These are phyloP conservation scores for Fagus crenata DNA, from an alignment of 306 rosid species.

Conservation along the genomic window DNA sequence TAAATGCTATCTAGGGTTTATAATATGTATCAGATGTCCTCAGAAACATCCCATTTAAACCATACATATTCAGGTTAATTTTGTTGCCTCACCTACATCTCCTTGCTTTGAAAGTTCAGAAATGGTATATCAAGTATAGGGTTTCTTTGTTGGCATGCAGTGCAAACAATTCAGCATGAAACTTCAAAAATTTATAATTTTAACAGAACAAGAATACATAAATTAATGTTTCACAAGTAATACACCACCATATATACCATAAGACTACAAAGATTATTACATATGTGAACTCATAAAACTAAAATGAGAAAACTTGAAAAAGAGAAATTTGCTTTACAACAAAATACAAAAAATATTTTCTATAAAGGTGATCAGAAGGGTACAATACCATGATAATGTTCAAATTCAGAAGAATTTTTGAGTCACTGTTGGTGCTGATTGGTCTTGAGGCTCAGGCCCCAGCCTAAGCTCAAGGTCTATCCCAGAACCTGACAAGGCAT, in stretches of 20 bases:
- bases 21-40: background rate
- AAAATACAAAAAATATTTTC: background rate
- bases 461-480: slow-evolving; percentile 87
- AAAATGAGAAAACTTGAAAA: background rate
- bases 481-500: slow-evolving; percentile 25
- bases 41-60: background rate
- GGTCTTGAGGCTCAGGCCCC: slow-evolving; percentile 63
- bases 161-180: too few relatives aligned
- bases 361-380: background rate
- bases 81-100: too few relatives aligned
- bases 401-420: slow-evolving; percentile 64
- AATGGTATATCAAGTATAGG: too few relatives aligned
- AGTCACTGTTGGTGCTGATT: slow-evolving; percentile 42
- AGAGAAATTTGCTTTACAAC: background rate
- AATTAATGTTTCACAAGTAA: too few relatives aligned
- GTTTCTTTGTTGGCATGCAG: too few relatives aligned
- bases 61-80: too few relatives aligned
- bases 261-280: background rate
- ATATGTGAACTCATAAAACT: background rate
- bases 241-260: background rate
- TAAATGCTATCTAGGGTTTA: background rate
- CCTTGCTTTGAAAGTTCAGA: too few relatives aligned
- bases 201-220: too few relatives aligned
- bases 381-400: background rate
- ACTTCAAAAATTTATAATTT: too few relatives aligned